Percentiles rank a stretch among this genome's conserved stretches.
phyloP scores from a whole-genome alignment of 2,329 filamentous ascomycete species.

The Aspergillus cejpii region DNA sequence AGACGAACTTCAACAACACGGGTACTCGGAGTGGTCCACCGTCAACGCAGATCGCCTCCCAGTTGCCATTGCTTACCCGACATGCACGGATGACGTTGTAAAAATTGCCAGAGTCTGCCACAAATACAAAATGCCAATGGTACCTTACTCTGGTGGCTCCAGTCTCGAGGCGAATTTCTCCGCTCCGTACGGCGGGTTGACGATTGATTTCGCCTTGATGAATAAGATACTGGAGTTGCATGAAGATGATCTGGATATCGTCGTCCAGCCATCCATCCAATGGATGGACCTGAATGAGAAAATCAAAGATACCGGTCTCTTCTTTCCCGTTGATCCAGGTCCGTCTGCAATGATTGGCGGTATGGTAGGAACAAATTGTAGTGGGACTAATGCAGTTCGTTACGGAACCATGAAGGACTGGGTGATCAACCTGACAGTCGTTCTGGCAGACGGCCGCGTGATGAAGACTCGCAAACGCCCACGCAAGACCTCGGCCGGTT shows the following conservation, averaged over 20 bases:
- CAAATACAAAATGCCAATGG: constrained; percentile 73
- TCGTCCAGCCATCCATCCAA: constrained; percentile 84
- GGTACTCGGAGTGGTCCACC: constrained; percentile 64
- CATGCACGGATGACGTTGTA: constrained; percentile 58
- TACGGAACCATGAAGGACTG: constrained; percentile 74
- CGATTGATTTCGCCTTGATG: constrained; percentile 85
- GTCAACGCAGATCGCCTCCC: constrained; percentile 59
- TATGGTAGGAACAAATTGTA: constrained; percentile 63
- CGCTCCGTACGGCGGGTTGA: constrained; percentile 77
- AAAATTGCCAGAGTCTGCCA: constrained; percentile 64
- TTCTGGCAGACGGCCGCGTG: constrained; percentile 60
- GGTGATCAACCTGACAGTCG: constrained; percentile 64
- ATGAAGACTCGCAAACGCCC: constrained; percentile 64
- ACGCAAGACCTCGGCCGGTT: constrained; percentile 63
- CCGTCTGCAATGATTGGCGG: constrained; percentile 54
- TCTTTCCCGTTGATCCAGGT: constrained; percentile 86
- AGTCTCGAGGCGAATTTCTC: constrained; percentile 88
- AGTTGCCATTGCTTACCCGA: constrained; percentile 59
- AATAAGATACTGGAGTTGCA: constrained; percentile 72
- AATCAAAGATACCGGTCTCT: constrained; percentile 66
- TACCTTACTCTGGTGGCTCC: constrained; percentile 78
- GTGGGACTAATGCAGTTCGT: constrained; percentile 53
- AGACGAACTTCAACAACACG: constrained; percentile 58
- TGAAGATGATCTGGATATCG: constrained; percentile 83
- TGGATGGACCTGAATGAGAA: constrained; percentile 84